Conservation (phyloP, 129 eudicot genomes). For the Glebionis coronaria region DNA sequence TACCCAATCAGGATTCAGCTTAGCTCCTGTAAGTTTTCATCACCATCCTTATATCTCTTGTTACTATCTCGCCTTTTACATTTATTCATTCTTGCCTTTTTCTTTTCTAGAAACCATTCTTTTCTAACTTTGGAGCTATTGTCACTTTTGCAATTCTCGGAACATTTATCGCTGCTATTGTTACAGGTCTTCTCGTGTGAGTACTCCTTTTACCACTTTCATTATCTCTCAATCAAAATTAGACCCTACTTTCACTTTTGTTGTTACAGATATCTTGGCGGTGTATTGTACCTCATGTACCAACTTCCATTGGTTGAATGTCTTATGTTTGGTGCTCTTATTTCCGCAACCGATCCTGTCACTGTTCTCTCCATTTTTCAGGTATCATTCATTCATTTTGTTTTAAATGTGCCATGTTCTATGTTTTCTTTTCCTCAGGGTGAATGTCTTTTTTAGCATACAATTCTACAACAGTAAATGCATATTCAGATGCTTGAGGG, state of each 20-base stretch:
- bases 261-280: conserved; percentile 80
- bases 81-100: no score
- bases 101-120: conserved; percentile 83
- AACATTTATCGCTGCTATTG: conserved; percentile 78
- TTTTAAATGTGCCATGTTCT: not conserved
- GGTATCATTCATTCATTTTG: conserved; percentile 54
- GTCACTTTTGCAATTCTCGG: conserved; percentile 92
- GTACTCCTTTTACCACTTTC: conserved; percentile 26
- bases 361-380: conserved; percentile 97
- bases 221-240: not conserved
- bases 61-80: no score
- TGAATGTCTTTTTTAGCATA: no score
- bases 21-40: conserved; percentile 80
- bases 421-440: not conserved
- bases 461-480: not conserved
- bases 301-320: conserved; percentile 92
- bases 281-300: conserved; percentile 74
- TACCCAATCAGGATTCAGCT: conserved; percentile 98
- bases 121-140: conserved; percentile 98
- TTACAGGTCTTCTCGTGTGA: conserved; percentile 95
- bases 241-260: not conserved
- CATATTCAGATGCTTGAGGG: not conserved
- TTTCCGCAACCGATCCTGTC: conserved; percentile 99
- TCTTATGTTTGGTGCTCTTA: conserved; percentile 98
- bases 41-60: no score